Conservation (phyloP, 345 rosid species). For the Draba incana region DNA sequence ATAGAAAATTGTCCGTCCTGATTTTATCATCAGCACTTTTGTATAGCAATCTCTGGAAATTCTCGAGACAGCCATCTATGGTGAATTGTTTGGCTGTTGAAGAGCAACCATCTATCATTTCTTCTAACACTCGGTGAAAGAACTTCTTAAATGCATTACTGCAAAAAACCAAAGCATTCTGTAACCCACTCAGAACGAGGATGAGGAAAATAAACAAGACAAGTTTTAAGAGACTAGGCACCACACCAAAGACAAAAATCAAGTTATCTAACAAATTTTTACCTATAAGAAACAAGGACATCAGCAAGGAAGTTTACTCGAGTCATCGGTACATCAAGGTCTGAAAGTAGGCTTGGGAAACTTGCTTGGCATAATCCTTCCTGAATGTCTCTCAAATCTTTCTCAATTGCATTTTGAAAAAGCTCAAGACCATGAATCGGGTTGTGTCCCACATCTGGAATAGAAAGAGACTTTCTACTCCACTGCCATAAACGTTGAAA, state of each 20-base stretch:
- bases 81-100: constrained; percentile 39
- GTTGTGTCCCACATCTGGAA: constrained; percentile 38
- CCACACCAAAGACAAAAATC: background rate
- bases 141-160: constrained; percentile 68
- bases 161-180: constrained; percentile 16
- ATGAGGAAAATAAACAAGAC: background rate
- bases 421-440: constrained; percentile 49
- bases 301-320: constrained; percentile 66
- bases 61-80: constrained; percentile 46
- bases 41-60: constrained; percentile 53
- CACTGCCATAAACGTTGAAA: constrained; percentile 41
- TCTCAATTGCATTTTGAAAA: constrained; percentile 62
- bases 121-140: constrained; percentile 51
- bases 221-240: background rate
- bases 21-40: constrained; percentile 33
- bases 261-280: constrained; percentile 20
- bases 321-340: constrained; percentile 46
- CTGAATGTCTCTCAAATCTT: constrained; percentile 62
- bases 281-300: constrained; percentile 75
- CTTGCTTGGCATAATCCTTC: constrained; percentile 48
- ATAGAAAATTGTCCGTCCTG: constrained; percentile 40
- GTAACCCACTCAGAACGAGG: background rate
- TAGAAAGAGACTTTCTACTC: constrained; percentile 35
- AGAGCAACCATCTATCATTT: constrained; percentile 39
- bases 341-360: constrained; percentile 39